Conservation (phyloP, 169 alveolate species). For the Besnoitia besnoiti region DNA sequence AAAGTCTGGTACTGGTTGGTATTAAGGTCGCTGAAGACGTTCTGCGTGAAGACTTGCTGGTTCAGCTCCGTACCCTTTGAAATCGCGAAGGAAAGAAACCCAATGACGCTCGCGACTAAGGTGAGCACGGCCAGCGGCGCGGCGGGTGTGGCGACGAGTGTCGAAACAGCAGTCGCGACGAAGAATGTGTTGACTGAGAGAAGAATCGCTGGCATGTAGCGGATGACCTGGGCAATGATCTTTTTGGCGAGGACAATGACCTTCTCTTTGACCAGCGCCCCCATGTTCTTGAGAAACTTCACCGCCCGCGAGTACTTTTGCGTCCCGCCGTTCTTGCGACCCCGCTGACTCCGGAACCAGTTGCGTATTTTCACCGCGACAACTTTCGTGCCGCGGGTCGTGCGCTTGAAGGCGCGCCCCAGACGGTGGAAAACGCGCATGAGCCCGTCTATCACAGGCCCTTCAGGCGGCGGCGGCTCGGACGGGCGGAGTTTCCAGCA, state of each 20-base stretch:
- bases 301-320: neutral
- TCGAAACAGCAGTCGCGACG: neutral
- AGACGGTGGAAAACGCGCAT: neutral
- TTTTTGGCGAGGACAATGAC: neutral
- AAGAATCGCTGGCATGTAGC: constrained; percentile 3
- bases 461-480: neutral
- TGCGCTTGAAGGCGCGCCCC: neutral
- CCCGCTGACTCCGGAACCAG: neutral
- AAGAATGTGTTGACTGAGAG: neutral
- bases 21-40: neutral
- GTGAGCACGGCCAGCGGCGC: neutral
- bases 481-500: neutral
- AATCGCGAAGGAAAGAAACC: neutral
- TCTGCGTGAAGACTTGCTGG: neutral
- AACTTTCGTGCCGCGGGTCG: neutral
- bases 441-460: neutral
- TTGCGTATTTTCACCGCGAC: neutral
- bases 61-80: neutral
- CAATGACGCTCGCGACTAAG: neutral
- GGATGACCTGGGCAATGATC: neutral
- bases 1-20: neutral
- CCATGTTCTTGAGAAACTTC: neutral
- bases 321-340: neutral
- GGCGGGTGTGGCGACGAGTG: neutral
- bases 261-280: neutral